phyloP scores from a whole-genome alignment of 495 filamentous ascomycete genomes.

The Annulohypoxylon moriforme region DNA sequence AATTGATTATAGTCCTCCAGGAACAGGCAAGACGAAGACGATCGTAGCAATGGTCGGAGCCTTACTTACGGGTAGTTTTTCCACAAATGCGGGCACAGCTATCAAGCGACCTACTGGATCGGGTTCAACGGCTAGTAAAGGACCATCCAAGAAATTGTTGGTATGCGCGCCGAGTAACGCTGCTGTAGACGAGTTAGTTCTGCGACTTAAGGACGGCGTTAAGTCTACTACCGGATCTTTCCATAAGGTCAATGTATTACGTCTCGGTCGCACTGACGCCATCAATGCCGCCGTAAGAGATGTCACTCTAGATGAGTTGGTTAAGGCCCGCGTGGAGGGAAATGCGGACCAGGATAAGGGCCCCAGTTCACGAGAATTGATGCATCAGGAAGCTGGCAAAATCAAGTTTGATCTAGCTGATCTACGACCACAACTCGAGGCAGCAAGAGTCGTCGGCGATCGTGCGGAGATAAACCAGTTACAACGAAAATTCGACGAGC shows the following conservation, averaged over 20 bases:
- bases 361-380: slow-evolving; percentile 73
- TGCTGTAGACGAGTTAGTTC: slow-evolving; percentile 94
- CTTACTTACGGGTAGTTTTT: slow-evolving; percentile 73
- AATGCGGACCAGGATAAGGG: slow-evolving; percentile 61
- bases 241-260: slow-evolving; percentile 83
- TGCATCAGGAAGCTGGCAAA: slow-evolving; percentile 84
- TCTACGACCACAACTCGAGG: slow-evolving; percentile 74
- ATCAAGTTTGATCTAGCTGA: slow-evolving; percentile 77
- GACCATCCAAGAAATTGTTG: slow-evolving; percentile 79
- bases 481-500: slow-evolving; percentile 78
- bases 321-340: slow-evolving; percentile 74
- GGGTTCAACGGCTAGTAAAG: slow-evolving; percentile 45
- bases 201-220: slow-evolving; percentile 89
- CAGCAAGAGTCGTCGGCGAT: slow-evolving; percentile 71
- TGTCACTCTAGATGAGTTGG: slow-evolving; percentile 93
- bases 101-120: slow-evolving; percentile 60
- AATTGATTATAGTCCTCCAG: slow-evolving; percentile 71
- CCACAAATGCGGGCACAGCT: slow-evolving; percentile 56
- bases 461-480: slow-evolving; percentile 67
- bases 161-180: slow-evolving; percentile 98
- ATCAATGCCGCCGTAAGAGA: slow-evolving; percentile 91
- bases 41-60: slow-evolving; percentile 96
- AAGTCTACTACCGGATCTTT: slow-evolving; percentile 77
- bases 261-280: slow-evolving; percentile 91
- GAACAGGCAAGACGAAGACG: slow-evolving; percentile 97